Evolutionary conservation across 495 filamentous ascomycete species (phyloP), one percentile per base, ranked within the genome.

Genomic region (Tirmania nivea): DNA sequence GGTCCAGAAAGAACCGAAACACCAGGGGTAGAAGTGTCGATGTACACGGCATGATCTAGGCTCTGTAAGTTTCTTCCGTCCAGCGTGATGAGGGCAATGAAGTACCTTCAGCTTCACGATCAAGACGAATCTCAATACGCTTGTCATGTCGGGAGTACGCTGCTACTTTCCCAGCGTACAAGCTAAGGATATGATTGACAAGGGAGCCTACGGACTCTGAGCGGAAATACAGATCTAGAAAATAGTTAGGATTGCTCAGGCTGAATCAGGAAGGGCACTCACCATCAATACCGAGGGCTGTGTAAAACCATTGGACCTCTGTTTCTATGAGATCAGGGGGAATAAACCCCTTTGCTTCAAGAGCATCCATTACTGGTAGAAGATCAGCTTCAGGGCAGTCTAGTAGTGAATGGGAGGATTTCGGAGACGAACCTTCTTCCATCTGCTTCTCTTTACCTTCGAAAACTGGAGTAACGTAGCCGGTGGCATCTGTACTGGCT

Each of bases 41-140:
- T 96, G 67, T 96, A 97, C 63, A 96, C 89, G 42, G 90, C 90
- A 66, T 96, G 92, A 67, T 96, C 92, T 73, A 35, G 81, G 84
- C 51, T 52, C n/a, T 1, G n/a, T 37, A 39, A 36, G 9, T 52
- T 39, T 52, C 19, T n/a, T 11, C 14, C 3, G 3, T 31, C 25
- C 25, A 31, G 25, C 3, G 25, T 31, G 25, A 31, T 31, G 25
- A 31, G 25, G 7, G 25, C 0, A 31, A 7, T 31, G 2, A 31
- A 31, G 6, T n/a, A 64, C 62, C 62, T 54, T 65, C 62, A 10
- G 59, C 54, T 66, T 97, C 90, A 75, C 94, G 94, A 66, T 97
- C 90, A 19, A 97, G 67, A 17, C 86, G 78, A 56, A 97, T 95
- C 68, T 95, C 88, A 53, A 95, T 73, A 49, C 79, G 78, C 70